A percentile compares a stretch with the other conserved stretches of the same genome.
Conservation (phyloP, 164 flowering plant species). For the Warburgia ugandensis region DNA sequence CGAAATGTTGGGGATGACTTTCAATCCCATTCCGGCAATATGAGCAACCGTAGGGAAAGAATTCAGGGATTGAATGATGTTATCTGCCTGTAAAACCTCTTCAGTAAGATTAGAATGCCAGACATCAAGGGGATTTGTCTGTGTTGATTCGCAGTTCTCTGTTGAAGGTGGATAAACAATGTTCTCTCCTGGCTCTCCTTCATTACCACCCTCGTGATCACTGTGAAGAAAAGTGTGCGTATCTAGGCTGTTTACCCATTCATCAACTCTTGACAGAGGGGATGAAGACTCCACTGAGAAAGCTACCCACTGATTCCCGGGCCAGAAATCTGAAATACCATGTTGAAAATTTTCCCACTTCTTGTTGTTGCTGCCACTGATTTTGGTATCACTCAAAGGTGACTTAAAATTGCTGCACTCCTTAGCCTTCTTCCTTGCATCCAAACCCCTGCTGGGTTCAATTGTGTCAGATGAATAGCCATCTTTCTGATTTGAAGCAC, state of each 20-base stretch:
- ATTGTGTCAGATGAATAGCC: slow-evolving; percentile 83
- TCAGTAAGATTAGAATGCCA: slow-evolving; percentile 30
- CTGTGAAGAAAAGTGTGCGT: slow-evolving; percentile 10
- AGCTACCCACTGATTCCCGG: slow-evolving; percentile 88
- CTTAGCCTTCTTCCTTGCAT: slow-evolving; percentile 5
- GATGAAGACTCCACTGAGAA: slow-evolving; percentile 62
- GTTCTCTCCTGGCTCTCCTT: slow-evolving; percentile 19
- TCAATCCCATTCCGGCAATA: slow-evolving; percentile 61
- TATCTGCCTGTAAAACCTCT: slow-evolving; percentile 63
- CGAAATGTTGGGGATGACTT: slow-evolving; percentile 58
- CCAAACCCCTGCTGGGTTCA: slow-evolving; percentile 34
- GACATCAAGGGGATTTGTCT: slow-evolving; percentile 18
- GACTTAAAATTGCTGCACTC: slow-evolving; percentile 27
- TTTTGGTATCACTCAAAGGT: slow-evolving; percentile 39
- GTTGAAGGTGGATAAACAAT: slow-evolving; percentile 50
- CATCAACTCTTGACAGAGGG: slow-evolving; percentile 51
- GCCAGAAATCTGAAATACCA: slow-evolving; percentile 47
- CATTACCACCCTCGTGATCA: slow-evolving; percentile 4
- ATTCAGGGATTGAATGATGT: slow-evolving; percentile 62
- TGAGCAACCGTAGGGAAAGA: slow-evolving; percentile 77
- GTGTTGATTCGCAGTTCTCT: slow-evolving; percentile 24
- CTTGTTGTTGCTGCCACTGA: slow-evolving; percentile 27
- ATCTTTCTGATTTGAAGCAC: slow-evolving; percentile 41
- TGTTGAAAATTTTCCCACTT: slow-evolving; percentile 30
- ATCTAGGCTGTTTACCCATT: slow-evolving; percentile 71